Percentiles rank a stretch among this genome's conserved stretches.
Evolutionary conservation across 495 filamentous ascomycete species (phyloP).

Genomic region (Penicillium argentinense): DNA sequence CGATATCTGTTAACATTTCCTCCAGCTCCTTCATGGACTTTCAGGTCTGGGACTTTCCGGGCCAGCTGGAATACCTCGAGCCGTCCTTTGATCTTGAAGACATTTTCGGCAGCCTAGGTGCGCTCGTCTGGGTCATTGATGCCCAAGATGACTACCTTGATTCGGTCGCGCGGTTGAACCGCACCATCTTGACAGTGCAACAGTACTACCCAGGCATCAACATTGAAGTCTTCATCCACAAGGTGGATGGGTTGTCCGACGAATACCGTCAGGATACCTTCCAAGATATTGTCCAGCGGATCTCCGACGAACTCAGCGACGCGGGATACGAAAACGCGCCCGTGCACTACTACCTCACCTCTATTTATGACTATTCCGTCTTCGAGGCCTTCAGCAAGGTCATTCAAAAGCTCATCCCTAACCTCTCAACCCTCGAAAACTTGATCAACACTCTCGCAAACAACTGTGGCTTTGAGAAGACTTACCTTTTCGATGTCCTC

Average conservation of each 20-base stretch:
- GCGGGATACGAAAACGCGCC: conserved; percentile 87
- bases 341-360: conserved; percentile 90
- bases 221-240: conserved; percentile 97
- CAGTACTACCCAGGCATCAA: conserved; percentile 87
- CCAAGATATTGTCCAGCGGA: conserved; percentile 92
- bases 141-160: conserved; percentile 96
- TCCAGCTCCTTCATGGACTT: conserved; percentile 96
- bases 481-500: conserved; percentile 92
- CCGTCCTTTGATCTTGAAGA: conserved; percentile 82
- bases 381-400: conserved; percentile 98
- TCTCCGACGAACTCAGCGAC: conserved; percentile 93
- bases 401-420: conserved; percentile 94
- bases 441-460: conserved; percentile 85
- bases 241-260: conserved; percentile 90
- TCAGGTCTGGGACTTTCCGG: conserved; percentile 96
- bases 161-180: conserved; percentile 79
- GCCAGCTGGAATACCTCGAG: conserved; percentile 87
- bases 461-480: conserved; percentile 93
- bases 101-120: conserved; percentile 90
- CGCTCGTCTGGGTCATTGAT: conserved; percentile 97
- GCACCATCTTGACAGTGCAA: conserved; percentile 83
- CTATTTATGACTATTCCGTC: conserved; percentile 96
- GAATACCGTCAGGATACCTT: conserved; percentile 93
- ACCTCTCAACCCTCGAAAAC: conserved; percentile 85
- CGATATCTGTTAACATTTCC: not conserved